Conservation (phyloP, 1,284 basidiomycete genomes). For the Apiotrichum sp. region DNA sequence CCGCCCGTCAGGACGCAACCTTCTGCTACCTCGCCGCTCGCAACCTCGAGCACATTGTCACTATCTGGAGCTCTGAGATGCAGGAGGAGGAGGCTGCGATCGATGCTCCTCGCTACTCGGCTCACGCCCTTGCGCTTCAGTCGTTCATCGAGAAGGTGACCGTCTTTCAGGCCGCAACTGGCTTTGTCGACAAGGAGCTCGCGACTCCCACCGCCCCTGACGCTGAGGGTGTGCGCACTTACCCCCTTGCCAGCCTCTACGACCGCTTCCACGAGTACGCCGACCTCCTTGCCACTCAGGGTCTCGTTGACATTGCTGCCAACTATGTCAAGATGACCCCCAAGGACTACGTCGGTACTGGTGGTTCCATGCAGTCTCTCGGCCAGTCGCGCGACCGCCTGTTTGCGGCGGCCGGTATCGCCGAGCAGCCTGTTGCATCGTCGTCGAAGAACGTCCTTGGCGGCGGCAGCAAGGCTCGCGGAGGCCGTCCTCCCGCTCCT, state of each 20-base stretch:
- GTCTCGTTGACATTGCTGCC: slow-evolving; percentile 75
- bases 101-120: slow-evolving; percentile 62
- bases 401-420: slow-evolving; percentile 31
- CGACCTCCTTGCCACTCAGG: slow-evolving; percentile 83
- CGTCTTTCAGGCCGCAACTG: slow-evolving; percentile 83
- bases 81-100: slow-evolving; percentile 67
- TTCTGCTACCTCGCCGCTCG: slow-evolving; percentile 88
- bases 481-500: slow-evolving; percentile 6
- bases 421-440: slow-evolving; percentile 8
- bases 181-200: slow-evolving; percentile 79
- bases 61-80: slow-evolving; percentile 91
- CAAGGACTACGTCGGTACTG: slow-evolving; percentile 63
- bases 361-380: slow-evolving; percentile 46
- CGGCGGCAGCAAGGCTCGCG: slow-evolving; percentile 5
- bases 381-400: slow-evolving; percentile 56
- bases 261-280: slow-evolving; percentile 96
- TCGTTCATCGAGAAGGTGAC: slow-evolving; percentile 96
- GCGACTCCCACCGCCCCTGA: slow-evolving; percentile 36
- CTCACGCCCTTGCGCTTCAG: slow-evolving; percentile 83
- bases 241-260: slow-evolving; percentile 80
- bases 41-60: slow-evolving; percentile 78
- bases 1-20: slow-evolving; percentile 80
- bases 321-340: slow-evolving; percentile 78
- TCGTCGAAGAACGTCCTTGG: slow-evolving; percentile 13
- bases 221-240: slow-evolving; percentile 58